A percentile compares a stretch with the other conserved stretches of the same genome.
These are phyloP conservation scores for Fusarium sterilihyphosum DNA, from an alignment of 2,329 filamentous ascomycete genomes.

Conservation along the genomic window DNA sequence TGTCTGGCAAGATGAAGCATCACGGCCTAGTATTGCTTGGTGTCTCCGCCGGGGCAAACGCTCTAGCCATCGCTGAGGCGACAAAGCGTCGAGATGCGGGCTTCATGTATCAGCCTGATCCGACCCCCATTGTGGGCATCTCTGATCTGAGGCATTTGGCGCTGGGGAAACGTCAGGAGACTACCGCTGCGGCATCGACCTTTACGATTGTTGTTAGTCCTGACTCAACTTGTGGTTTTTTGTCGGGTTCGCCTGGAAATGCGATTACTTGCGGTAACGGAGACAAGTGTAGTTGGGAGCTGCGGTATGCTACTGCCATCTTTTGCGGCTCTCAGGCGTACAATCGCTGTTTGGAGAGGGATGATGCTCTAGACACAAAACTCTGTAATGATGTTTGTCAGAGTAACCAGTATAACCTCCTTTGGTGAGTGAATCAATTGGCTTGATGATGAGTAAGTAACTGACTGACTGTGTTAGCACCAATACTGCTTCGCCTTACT, in stretches of 20 bases:
- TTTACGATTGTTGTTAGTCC: conserved; percentile 13
- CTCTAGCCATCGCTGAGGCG: conserved; percentile 13
- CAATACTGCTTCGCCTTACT: conserved; percentile 16
- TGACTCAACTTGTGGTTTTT: conserved; percentile 23
- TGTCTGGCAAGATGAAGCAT: neutral
- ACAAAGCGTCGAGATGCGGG: conserved; percentile 11
- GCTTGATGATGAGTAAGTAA: accelerated
- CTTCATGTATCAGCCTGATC: conserved; percentile 3
- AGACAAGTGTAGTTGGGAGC: conserved; percentile 14
- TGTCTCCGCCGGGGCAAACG: neutral
- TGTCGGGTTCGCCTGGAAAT: conserved; percentile 26
- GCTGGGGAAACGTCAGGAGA: conserved; percentile 7
- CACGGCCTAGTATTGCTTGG: neutral
- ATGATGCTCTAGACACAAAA: neutral
- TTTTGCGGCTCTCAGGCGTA: conserved; percentile 3
- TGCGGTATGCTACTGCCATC: neutral
- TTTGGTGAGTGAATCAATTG: conserved; percentile 5
- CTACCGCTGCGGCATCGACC: neutral
- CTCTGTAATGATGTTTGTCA: conserved; percentile 28
- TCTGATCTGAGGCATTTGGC: conserved; percentile 6
- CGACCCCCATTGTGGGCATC: conserved; percentile 1
- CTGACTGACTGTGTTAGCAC: neutral
- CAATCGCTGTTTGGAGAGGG: neutral
- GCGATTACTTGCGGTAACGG: conserved; percentile 25
- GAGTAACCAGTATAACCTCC: conserved; percentile 24